Evolutionary conservation across 805 yeast species (phyloP).

Genomic region (Spathaspora arborariae): DNA sequence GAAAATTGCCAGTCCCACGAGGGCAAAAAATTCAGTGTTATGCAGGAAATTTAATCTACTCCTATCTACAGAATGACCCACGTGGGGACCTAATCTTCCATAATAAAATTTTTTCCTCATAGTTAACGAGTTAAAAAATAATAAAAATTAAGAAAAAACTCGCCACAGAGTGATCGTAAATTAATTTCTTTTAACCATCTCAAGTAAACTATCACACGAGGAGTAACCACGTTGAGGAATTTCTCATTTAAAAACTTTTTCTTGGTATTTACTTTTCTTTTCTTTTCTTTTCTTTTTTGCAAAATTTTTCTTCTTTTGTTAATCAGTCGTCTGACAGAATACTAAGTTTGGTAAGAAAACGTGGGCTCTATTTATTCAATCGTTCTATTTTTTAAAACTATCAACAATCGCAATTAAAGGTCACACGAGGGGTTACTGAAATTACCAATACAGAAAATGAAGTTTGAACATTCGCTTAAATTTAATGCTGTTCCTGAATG

Average conservation of each 20-base stretch:
- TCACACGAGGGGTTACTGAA: constrained; percentile 1
- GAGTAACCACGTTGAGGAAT: not conserved
- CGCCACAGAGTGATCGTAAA: not conserved
- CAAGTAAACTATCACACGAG: constrained; percentile 1
- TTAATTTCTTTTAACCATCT: not conserved
- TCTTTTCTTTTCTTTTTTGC: not conserved
- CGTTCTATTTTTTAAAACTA: not conserved
- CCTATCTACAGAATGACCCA: not conserved
- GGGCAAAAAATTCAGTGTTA: not conserved
- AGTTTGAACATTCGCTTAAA: constrained; percentile 47
- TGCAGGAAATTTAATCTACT: not conserved
- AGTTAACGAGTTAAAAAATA: not conserved
- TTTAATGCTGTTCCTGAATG: constrained; percentile 55
- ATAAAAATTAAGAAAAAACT: not conserved
- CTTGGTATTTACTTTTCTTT: not conserved
- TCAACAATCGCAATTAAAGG: not conserved
- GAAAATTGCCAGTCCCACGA: not conserved
- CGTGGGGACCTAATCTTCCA: not conserved
- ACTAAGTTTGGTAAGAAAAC: not conserved
- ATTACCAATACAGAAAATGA: constrained; percentile 30
- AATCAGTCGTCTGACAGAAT: not conserved
- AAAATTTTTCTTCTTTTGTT: not conserved
- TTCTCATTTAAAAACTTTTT: not conserved
- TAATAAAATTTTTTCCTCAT: not conserved
- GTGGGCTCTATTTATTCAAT: not conserved